A percentile compares a stretch with the other conserved stretches of the same genome.
Evolutionary conservation across 306 rosid species (phyloP).

Genomic region (Ceratonia siliqua): DNA sequence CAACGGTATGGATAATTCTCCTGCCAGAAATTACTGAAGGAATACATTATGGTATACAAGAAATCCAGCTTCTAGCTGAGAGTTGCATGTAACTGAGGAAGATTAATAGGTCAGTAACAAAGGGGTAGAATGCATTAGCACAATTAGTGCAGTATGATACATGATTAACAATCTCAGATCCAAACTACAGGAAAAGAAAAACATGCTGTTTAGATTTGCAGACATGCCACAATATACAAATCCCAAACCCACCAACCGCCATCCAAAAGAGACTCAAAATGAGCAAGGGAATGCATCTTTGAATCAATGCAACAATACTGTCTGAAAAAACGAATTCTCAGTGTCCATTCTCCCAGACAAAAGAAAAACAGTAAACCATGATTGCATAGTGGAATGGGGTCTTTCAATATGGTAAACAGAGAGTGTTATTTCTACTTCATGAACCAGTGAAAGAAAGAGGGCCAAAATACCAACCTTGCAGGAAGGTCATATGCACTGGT

Average conservation of each 20-base stretch:
- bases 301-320: constrained; percentile 29
- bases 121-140: constrained; percentile 9
- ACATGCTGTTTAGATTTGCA: constrained; percentile 15
- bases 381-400: constrained; percentile 1
- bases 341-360: constrained; percentile 11
- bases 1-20: constrained; percentile 95
- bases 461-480: constrained; percentile 69
- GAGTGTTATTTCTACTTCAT: constrained; percentile 20
- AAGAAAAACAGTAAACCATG: not conserved
- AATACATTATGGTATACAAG: constrained; percentile 23
- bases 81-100: constrained; percentile 23
- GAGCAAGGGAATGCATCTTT: constrained; percentile 20
- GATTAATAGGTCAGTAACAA: constrained; percentile 19
- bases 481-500: constrained; percentile 94
- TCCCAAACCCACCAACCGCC: not conserved
- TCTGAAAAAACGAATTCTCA: constrained; percentile 20
- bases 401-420: constrained; percentile 19
- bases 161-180: constrained; percentile 18
- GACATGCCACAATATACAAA: constrained; percentile 14
- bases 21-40: constrained; percentile 49
- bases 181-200: constrained; percentile 20
- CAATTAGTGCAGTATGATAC: constrained; percentile 26
- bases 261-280: constrained; percentile 15
- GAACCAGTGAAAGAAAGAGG: not conserved
- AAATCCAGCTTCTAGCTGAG: constrained; percentile 26